These are phyloP conservation scores for Orbilia blumenaviensis DNA, from an alignment of 2,329 filamentous ascomycete genomes.

Conservation along the genomic window DNA sequence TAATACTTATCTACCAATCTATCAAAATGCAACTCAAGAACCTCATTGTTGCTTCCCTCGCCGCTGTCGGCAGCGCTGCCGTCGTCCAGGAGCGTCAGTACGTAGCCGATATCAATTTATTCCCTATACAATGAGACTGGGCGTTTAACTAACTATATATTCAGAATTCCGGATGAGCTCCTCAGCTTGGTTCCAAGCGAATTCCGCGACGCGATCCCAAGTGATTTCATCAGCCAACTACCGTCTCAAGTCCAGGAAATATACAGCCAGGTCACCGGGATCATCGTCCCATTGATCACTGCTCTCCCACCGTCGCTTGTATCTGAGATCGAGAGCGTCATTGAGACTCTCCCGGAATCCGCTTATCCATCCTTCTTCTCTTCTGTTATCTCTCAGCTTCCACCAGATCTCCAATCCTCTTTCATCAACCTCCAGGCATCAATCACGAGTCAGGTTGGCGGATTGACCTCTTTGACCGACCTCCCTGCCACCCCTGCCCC, in stretches of 20 bases:
- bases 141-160: no score
- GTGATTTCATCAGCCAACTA: conserved; percentile 1
- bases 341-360: background rate
- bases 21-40: conserved; percentile 49
- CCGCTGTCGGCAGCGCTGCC: conserved; percentile 29
- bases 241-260: conserved; percentile 16
- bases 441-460: background rate
- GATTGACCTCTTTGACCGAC: background rate
- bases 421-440: conserved; percentile 8
- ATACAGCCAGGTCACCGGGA: conserved; percentile 9
- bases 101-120: background rate
- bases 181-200: conserved; percentile 1
- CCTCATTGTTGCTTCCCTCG: conserved; percentile 41
- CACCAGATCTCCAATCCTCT: conserved; percentile 35
- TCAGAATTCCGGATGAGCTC: background rate
- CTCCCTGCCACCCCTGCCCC: conserved; percentile 11
- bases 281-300: conserved; percentile 3
- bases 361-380: conserved; percentile 25
- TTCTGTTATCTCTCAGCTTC: conserved; percentile 25
- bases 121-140: no score
- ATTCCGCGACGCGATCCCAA: background rate
- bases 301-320: conserved; percentile 25
- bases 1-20: background rate
- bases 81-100: conserved; percentile 40
- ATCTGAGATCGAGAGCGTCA: conserved; percentile 27